A percentile compares a stretch with the other conserved stretches of the same genome.
These are phyloP conservation scores for Plasmodium gonderi DNA, from an alignment of 169 alveolate genomes.

Conservation along the genomic window DNA sequence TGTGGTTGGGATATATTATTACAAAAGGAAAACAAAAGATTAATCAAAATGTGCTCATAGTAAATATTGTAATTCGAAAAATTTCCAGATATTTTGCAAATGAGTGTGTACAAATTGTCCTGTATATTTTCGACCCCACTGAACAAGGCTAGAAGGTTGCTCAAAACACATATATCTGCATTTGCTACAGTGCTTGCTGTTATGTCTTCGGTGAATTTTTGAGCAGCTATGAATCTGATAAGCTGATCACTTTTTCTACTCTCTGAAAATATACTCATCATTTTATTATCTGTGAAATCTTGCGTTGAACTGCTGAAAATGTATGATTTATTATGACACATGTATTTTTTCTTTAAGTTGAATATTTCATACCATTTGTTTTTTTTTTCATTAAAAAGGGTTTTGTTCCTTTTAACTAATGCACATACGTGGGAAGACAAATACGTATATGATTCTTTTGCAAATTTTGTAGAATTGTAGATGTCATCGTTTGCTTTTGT, in stretches of 20 bases:
- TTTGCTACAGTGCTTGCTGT: neutral
- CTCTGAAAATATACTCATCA: constrained; percentile 2
- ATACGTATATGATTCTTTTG: neutral
- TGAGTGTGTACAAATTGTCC: constrained; percentile 17
- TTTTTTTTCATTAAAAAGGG: neutral
- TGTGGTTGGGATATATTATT: neutral
- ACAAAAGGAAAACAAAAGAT: constrained; percentile 35
- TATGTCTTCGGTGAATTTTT: neutral
- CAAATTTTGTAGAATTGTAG: neutral
- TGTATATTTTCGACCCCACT: constrained; percentile 12
- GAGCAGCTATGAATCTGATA: neutral
- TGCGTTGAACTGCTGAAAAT: neutral
- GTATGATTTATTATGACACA: neutral
- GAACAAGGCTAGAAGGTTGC: neutral
- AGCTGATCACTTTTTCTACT: neutral
- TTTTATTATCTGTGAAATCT: neutral
- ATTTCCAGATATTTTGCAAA: constrained; percentile 24
- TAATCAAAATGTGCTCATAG: constrained; percentile 22
- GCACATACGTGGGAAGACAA: neutral
- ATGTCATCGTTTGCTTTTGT: neutral
- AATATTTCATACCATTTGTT: constrained; percentile 46
- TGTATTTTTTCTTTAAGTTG: constrained; percentile 9
- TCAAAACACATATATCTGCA: constrained; percentile 26
- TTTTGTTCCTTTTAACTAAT: constrained; percentile 12
- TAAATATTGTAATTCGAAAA: constrained; percentile 2